Evolutionary conservation across 352 stramenopile genomes (phyloP), one percentile per base, ranked within the genome.

Genomic region (Aphanomyces cochlioides): DNA sequence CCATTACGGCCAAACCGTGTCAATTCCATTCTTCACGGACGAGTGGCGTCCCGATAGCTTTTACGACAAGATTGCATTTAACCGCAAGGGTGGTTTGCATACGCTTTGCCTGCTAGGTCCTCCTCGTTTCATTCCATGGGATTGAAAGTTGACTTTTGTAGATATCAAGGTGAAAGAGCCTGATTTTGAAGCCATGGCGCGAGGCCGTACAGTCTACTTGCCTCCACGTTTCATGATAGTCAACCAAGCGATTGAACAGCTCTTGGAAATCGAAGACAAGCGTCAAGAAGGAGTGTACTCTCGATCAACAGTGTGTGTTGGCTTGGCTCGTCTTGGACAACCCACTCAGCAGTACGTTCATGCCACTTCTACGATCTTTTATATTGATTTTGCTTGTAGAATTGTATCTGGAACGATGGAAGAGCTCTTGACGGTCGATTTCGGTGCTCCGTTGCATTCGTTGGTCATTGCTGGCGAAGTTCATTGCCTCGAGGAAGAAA

Each of bases 161-260:
- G 96, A 99, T 78, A 99, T 99, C 77, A 99, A 99, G 83, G 94
- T 99, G 17, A 99, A 99, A 78, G 97, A 99, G 79, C 97, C 97
- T 47, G 96, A 99, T 81, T 99, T 98, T 76, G 90, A 98, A 36
- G 93, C 95, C 60, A 97, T 99, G 89, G 88, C 85, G 40, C 97
- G 93, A 74, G 96, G 92, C 56, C 88, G 85, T 71, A 95, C 80
- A 58, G 82, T 95, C 17, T 99, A 93, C 77, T 79, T 99, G 69
- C 97, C 97, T 53, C 97, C 97, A 53, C 84, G 96, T 45, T 99
- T 98, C 78, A 99, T 99, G 97, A 98, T 92, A 17, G 95, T 98
- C 19, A 97, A 96, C 76, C 85, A 96, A 73, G 92, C 93, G 1
- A 76, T 98, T 13, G 89, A 98, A 72, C 96, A 99, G 83, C 84